A percentile compares a stretch with the other conserved stretches of the same genome.
Conservation (phyloP, 73 alveolate species). For the Tetrahymena borealis region DNA sequence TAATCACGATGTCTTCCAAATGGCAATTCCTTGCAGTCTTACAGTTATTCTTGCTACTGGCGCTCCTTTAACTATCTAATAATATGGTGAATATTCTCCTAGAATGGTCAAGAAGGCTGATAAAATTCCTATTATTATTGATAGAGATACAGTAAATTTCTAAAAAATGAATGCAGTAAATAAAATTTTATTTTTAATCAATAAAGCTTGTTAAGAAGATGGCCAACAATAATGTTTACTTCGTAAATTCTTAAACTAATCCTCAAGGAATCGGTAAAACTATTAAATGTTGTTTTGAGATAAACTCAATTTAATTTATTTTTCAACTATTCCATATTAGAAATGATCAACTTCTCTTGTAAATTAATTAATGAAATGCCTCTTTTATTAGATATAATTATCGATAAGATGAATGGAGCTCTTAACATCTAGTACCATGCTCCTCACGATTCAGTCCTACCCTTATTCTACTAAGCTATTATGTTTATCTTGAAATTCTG, state of each 20-base stretch:
- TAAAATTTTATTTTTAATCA: not conserved
- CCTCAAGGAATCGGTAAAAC: conserved; percentile 1
- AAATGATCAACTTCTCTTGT: conserved; percentile 6
- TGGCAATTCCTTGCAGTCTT: conserved; percentile 22
- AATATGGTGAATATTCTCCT: not conserved
- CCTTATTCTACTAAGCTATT: conserved; percentile 13
- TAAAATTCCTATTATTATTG: not conserved
- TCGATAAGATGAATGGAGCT: not conserved
- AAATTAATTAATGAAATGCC: conserved; percentile 13
- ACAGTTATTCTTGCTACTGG: conserved; percentile 12
- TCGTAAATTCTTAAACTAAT: conserved; percentile 1
- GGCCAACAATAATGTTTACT: conserved; percentile 13
- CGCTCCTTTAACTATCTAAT: conserved; percentile 5
- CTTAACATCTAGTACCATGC: conserved; percentile 11
- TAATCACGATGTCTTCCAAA: conserved; percentile 21
- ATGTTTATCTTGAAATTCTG: conserved; percentile 18
- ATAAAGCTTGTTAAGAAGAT: conserved; percentile 6
- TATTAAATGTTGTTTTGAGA: not conserved
- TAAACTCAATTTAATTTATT: not conserved
- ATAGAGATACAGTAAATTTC: not conserved
- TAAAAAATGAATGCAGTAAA: not conserved
- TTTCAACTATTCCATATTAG: not conserved
- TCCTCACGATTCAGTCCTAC: conserved; percentile 20
- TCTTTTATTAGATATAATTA: conserved; percentile 16
- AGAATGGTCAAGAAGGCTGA: conserved; percentile 27